Evolutionary conservation across 768 basidiomycete species (phyloP).

Genomic region (Termitomyces titanicus): DNA sequence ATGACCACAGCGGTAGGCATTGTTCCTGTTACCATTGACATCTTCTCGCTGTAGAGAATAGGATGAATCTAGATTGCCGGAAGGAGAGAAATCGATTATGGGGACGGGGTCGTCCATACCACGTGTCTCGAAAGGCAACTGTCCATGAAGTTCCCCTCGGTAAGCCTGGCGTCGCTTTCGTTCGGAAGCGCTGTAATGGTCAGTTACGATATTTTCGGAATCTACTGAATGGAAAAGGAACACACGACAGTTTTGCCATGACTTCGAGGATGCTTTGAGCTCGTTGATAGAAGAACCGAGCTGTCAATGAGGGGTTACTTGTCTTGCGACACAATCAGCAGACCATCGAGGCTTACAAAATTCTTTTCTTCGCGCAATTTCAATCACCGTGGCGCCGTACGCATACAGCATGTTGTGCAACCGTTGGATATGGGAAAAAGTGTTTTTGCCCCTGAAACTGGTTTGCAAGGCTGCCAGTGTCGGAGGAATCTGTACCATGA

Average conservation of each 20-base stretch:
- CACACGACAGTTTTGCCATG: constrained; percentile 85
- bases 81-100: constrained; percentile 73
- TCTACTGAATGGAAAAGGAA: constrained; percentile 11
- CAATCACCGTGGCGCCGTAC: constrained; percentile 87
- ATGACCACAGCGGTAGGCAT: constrained; percentile 1
- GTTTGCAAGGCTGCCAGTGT: constrained; percentile 62
- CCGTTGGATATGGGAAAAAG: constrained; percentile 88
- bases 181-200: constrained; percentile 57
- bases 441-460: constrained; percentile 71
- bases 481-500: constrained; percentile 71
- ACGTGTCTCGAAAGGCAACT: constrained; percentile 81
- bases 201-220: constrained; percentile 1
- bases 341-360: constrained; percentile 53
- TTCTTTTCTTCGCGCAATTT: constrained; percentile 88
- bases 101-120: constrained; percentile 83
- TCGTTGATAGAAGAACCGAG: constrained; percentile 76
- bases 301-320: constrained; percentile 31
- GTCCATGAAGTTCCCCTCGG: constrained; percentile 76
- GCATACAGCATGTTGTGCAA: constrained; percentile 89
- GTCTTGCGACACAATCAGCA: neutral
- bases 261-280: constrained; percentile 80
- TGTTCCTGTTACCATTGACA: constrained; percentile 59
- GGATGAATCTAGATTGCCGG: constrained; percentile 54
- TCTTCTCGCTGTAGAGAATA: constrained; percentile 72
- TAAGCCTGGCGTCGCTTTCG: constrained; percentile 83